Evolutionary conservation across 768 basidiomycete species (phyloP), one percentile per base, ranked within the genome.

Genomic region (Amanita polypyramis): DNA sequence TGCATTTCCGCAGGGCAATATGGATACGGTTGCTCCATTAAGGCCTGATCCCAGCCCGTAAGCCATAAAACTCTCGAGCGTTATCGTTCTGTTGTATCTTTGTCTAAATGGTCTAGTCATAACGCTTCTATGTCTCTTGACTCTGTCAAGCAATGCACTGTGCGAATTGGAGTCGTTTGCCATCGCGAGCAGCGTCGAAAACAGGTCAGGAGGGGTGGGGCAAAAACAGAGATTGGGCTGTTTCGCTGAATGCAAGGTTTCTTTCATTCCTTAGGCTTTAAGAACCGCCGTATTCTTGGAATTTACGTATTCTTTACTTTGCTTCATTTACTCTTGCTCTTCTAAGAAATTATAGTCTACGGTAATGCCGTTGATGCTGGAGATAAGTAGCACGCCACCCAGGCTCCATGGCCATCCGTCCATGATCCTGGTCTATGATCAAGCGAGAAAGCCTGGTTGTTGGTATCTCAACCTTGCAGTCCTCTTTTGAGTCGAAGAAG

Each of bases 31-130:
- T n/a, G 39, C 21, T 15, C 60, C 55, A 35, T 56, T 45, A 25
- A 46, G 37, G 32, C 52, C 53, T 32, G 64, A 62, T 4, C 65
- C 64, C 14, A 66, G 41, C 15, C 63, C 59, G 51, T 61, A 63
- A 3, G 62, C 58, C 55, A 61, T 55, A 41, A 54, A 60, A 2
- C 51, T 51, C 44, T 62, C 61, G 20, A 65, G 46, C 3, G 59
- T 55, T 20, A 54, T 45, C 5, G 42, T 45, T 30, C 52, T 55
- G 10, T 27, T 50, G 27, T 43, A 35, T 34, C 14, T 44, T 14
- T 43, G 49, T 20, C 43, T 34, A 21, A 19, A n/a, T 33, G 35
- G 30, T 4, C 40, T 41, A 11, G 23, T 35, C 32, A 42, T 40
- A 30, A 49, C 19, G 32, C 47, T 49, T 33, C 47, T 17, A 17